Evolutionary conservation across 2,329 filamentous ascomycete genomes (phyloP).

Genomic region (Penicillium olsonii): DNA sequence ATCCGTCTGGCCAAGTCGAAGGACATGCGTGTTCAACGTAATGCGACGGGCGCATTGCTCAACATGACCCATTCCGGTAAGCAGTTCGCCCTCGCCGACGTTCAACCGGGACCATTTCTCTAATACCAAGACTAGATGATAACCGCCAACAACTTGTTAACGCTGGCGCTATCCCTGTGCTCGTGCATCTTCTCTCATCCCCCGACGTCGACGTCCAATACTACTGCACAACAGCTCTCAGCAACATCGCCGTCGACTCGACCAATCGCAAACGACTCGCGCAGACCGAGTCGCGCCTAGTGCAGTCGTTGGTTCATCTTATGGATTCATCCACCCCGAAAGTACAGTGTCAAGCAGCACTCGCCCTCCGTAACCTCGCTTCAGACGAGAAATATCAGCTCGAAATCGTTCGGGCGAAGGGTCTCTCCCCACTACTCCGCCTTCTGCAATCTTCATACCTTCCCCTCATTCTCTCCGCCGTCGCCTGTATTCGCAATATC

Average conservation of each 20-base stretch:
- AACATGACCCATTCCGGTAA: conserved; percentile 99
- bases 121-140: conserved; percentile 66
- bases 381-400: conserved; percentile 99
- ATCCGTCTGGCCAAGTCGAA: conserved; percentile 94
- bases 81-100: conserved; percentile 25
- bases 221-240: conserved; percentile 97
- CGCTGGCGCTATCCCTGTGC: conserved; percentile 93
- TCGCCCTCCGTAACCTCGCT: conserved; percentile 90
- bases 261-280: conserved; percentile 89
- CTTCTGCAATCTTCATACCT: conserved; percentile 94
- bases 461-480: conserved; percentile 91
- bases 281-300: conserved; percentile 84
- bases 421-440: conserved; percentile 79
- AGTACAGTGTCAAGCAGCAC: conserved; percentile 94
- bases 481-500: conserved; percentile 98
- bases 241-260: conserved; percentile 95
- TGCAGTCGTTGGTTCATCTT: conserved; percentile 89
- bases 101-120: neutral
- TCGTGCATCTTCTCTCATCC: conserved; percentile 91
- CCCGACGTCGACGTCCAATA: conserved; percentile 97
- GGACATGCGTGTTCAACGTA: conserved; percentile 97
- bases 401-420: conserved; percentile 89
- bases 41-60: conserved; percentile 90
- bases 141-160: conserved; percentile 97
- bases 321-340: conserved; percentile 98